Base-by-base conservation (phyloP, 768 basidiomycete species). In the Amanita fuliginea region DNA sequence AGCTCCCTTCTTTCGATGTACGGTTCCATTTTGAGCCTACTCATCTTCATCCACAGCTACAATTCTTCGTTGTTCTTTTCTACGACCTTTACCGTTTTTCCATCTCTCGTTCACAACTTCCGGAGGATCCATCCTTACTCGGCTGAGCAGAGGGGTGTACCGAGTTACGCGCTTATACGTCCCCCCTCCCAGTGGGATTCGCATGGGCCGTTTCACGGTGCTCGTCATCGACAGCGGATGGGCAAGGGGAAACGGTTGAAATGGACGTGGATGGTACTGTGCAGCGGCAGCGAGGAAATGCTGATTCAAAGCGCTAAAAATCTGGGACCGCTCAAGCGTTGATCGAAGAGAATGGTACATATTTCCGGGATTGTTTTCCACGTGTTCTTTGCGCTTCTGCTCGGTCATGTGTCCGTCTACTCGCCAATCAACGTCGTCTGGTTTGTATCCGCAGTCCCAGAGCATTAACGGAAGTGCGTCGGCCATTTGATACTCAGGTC, bases 401-500 rank as follows among this genome's bases (percentile, higher is more conserved):
- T 69, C 71, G 24, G 72, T 57, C 1, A 52, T 43, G 34, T 53
- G 67, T 4, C 65, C 67, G 18, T 77, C 76, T 2, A 75, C 78
- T 46, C 79, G 76, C 94, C 95, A 97, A 47, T 71, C 67, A 6
- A 94, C 72, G 33, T 80, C 78, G 14, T 67, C 69, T 22, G 76
- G 75, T 26, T 72, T 66, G 63, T 90, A 97, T 1, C 72, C 79
- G 59, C 92, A 94, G 21, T 89, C 83, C 86, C 92, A 95, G 11
- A 98, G 78, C 65, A 97, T 76, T 33, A 99, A 77, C 1, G 95
- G 94, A 0, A 96, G 72, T 1, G 79, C 84, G 55, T 94, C 86
- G 5, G 93, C 92, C 88, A 98, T 98, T 56, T 86, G 83, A 61
- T 97, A 98, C 42, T 80, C 78, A 2, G 95, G 95, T 62, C 93